A percentile compares a stretch with the other conserved stretches of the same genome.
Evolutionary conservation across 2,329 filamentous ascomycete species (phyloP).

Genomic region (Trichoderma sp.): DNA sequence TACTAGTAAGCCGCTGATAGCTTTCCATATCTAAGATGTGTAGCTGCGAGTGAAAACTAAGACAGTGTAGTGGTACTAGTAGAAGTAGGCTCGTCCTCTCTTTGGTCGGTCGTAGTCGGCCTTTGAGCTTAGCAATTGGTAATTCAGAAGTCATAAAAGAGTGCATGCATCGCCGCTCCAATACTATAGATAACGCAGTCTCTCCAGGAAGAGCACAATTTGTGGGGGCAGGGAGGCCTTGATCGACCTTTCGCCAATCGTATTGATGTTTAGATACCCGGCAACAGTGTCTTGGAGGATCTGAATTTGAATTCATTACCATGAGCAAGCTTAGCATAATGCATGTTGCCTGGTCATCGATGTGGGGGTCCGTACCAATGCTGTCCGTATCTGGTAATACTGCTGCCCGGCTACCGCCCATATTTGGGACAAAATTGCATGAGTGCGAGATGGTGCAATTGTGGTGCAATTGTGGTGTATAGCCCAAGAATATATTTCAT

Average conservation of each 20-base stretch:
- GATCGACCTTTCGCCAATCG: neutral
- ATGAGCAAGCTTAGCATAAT: neutral
- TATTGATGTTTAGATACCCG: neutral
- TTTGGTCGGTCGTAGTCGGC: neutral
- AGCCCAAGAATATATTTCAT: neutral
- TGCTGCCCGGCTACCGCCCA: neutral
- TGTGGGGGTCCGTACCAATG: too few relatives aligned
- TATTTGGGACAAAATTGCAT: neutral
- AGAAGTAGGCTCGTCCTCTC: neutral
- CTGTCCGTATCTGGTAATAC: neutral
- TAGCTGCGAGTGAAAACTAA: neutral
- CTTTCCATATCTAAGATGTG: neutral
- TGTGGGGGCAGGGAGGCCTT: neutral
- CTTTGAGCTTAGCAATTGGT: neutral
- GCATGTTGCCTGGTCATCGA: neutral
- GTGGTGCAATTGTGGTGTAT: neutral
- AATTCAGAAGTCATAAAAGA: neutral
- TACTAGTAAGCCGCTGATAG: neutral
- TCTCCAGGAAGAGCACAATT: neutral
- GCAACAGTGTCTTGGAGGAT: constrained; percentile 14
- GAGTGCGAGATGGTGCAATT: neutral
- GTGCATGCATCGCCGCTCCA: too few relatives aligned
- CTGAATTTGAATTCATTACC: neutral
- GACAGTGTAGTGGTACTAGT: neutral
- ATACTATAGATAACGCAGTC: neutral